Evolutionary conservation across 371 early-diverging fungal species (phyloP).

Genomic region (Gilbertella persicaria): DNA sequence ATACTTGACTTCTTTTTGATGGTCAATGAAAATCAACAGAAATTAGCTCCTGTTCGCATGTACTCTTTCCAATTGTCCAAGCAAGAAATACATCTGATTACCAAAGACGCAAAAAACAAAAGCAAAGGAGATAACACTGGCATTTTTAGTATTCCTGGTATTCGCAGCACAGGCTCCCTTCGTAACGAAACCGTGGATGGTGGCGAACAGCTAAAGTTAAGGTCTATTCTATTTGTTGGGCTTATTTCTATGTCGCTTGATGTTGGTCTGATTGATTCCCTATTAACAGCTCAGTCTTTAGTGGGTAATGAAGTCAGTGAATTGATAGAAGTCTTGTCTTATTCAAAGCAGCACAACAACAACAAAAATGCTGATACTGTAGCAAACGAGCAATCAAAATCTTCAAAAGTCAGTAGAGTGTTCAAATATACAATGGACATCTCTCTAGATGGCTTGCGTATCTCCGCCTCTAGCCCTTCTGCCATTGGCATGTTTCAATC

Average conservation of each 20-base stretch:
- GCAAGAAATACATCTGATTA: slow-evolving; percentile 58
- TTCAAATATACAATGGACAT: slow-evolving; percentile 62
- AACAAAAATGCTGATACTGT: not conserved
- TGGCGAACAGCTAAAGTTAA: slow-evolving; percentile 28
- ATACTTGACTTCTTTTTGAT: slow-evolving; percentile 58
- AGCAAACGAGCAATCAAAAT: not conserved
- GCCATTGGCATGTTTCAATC: slow-evolving; percentile 70
- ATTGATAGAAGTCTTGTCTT: slow-evolving; percentile 69
- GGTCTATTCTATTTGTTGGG: slow-evolving; percentile 64
- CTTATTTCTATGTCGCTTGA: slow-evolving; percentile 66
- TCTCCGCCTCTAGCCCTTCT: slow-evolving; percentile 70
- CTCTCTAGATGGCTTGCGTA: slow-evolving; percentile 60
- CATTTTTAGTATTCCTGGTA: slow-evolving; percentile 61
- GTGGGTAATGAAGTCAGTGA: slow-evolving; percentile 81
- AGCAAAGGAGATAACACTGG: slow-evolving; percentile 39
- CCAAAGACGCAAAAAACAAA: slow-evolving; percentile 29
- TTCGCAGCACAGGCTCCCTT: slow-evolving; percentile 60
- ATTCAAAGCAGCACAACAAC: slow-evolving; percentile 39
- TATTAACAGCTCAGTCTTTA: slow-evolving; percentile 77
- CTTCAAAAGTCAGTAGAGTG: slow-evolving; percentile 12
- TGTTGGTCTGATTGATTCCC: slow-evolving; percentile 75
- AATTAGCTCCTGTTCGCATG: slow-evolving; percentile 34
- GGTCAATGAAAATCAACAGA: slow-evolving; percentile 48
- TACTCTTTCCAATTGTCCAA: slow-evolving; percentile 59
- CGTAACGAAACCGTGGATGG: slow-evolving; percentile 12